These are phyloP conservation scores for Teratosphaeria destructans DNA, from an alignment of 2,329 filamentous ascomycete species.

Conservation along the genomic window DNA sequence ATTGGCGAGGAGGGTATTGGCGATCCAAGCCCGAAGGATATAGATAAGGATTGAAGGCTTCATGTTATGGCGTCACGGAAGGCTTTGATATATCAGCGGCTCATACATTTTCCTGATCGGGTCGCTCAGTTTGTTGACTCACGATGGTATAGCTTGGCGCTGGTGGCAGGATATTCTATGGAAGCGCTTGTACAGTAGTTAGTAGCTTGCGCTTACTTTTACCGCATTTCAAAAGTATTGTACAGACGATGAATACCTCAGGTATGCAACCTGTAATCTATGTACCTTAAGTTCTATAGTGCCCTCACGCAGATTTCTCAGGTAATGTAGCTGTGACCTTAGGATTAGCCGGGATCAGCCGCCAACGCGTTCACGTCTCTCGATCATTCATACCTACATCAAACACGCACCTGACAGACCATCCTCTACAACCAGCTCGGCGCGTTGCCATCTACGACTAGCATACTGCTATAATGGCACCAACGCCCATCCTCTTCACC, in stretches of 20 bases:
- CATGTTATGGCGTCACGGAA: not conserved
- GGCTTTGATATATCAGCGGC: not conserved
- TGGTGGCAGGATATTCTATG: not conserved
- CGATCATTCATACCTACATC: not conserved
- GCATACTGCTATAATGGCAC: slow-evolving; percentile 6
- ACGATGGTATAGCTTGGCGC: slow-evolving; percentile 3
- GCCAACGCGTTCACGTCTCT: slow-evolving; percentile 3
- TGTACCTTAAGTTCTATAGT: too few species aligned
- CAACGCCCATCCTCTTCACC: slow-evolving; percentile 16
- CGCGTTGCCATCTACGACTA: not conserved
- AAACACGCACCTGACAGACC: not conserved
- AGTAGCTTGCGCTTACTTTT: not conserved
- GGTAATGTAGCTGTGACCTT: too few species aligned
- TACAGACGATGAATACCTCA: too few species aligned
- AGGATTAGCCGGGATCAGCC: not conserved
- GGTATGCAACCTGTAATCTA: too few species aligned
- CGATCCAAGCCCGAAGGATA: slow-evolving; percentile 88
- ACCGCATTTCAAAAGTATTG: too few species aligned
- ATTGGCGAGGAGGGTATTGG: slow-evolving; percentile 96
- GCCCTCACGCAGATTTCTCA: too few species aligned
- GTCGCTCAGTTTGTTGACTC: slow-evolving; percentile 1
- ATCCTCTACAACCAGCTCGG: not conserved
- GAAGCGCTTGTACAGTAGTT: not conserved
- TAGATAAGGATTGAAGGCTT: slow-evolving; percentile 59
- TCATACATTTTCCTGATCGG: not conserved